Percentiles rank a stretch among this genome's conserved stretches.
Conservation (phyloP, 2,329 filamentous ascomycete genomes). For the Epicoccum sorghinum region DNA sequence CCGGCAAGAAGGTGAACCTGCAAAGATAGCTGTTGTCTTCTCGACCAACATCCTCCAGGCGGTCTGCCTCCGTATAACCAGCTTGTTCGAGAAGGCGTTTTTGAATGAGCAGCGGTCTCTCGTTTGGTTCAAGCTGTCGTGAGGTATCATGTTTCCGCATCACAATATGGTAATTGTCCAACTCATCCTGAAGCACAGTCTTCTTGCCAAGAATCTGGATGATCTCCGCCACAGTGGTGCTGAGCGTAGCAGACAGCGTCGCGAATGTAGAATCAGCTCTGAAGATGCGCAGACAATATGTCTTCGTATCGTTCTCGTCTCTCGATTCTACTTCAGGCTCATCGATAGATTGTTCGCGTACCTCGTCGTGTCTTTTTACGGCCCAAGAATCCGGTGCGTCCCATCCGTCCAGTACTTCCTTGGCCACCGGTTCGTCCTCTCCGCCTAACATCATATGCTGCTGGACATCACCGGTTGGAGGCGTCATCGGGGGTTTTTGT, state of each 20-base stretch:
- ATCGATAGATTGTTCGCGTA: constrained; percentile 66
- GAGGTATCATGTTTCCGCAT: constrained; percentile 91
- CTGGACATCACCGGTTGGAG: constrained; percentile 60
- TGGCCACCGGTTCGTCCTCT: constrained; percentile 36
- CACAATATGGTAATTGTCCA: constrained; percentile 95
- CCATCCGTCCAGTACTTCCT: constrained; percentile 61
- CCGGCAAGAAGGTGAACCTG: constrained; percentile 91
- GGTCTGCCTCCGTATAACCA: constrained; percentile 85
- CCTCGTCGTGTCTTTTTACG: constrained; percentile 73
- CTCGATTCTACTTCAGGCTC: constrained; percentile 70
- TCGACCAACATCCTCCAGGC: constrained; percentile 88
- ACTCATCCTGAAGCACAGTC: constrained; percentile 85
- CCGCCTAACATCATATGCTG: constrained; percentile 49
- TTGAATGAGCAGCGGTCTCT: constrained; percentile 88
- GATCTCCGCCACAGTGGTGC: constrained; percentile 84
- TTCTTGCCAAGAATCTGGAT: constrained; percentile 92
- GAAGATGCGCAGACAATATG: constrained; percentile 95
- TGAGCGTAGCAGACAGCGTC: constrained; percentile 82
- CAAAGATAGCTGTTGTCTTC: constrained; percentile 98
- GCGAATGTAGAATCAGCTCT: constrained; percentile 92
- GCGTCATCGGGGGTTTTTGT: constrained; percentile 69
- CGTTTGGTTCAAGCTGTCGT: constrained; percentile 76
- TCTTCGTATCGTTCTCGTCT: constrained; percentile 74
- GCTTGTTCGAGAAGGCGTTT: constrained; percentile 89
- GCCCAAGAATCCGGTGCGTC: constrained; percentile 97